These are phyloP conservation scores for Fusarium bulbicola DNA, from an alignment of 2,329 filamentous ascomycete species.

Conservation along the genomic window DNA sequence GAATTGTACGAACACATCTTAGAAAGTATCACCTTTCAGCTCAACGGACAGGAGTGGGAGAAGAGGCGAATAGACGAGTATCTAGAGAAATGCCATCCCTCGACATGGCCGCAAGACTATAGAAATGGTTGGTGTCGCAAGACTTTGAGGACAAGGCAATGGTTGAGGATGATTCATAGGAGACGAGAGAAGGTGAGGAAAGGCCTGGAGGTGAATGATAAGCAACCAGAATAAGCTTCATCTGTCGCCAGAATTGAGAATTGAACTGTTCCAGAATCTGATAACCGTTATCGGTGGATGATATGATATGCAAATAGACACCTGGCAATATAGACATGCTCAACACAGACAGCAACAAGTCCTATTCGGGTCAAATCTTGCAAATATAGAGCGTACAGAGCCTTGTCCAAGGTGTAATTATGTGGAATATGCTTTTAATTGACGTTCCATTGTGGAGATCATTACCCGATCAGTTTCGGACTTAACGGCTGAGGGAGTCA, in stretches of 20 bases:
- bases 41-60: neutral
- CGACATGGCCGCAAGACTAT: neutral
- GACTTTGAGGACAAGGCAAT: neutral
- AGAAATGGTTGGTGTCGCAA: neutral
- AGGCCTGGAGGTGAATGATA: neutral
- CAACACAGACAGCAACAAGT: neutral
- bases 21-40: neutral
- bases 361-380: neutral
- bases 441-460: neutral
- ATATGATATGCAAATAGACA: neutral
- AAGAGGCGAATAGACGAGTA: neutral
- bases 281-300: neutral
- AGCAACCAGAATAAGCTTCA: neutral
- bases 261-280: neutral
- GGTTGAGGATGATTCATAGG: neutral
- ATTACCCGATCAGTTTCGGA: neutral
- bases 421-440: rapidly evolving
- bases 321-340: neutral
- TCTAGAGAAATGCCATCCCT: neutral
- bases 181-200: neutral
- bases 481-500: neutral
- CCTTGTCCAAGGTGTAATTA: neutral
- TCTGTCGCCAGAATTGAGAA: rapidly evolving
- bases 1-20: neutral
- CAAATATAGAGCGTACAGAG: neutral